Conservation (phyloP, 768 basidiomycete genomes). For the Lactarius pseudohatsudake region DNA sequence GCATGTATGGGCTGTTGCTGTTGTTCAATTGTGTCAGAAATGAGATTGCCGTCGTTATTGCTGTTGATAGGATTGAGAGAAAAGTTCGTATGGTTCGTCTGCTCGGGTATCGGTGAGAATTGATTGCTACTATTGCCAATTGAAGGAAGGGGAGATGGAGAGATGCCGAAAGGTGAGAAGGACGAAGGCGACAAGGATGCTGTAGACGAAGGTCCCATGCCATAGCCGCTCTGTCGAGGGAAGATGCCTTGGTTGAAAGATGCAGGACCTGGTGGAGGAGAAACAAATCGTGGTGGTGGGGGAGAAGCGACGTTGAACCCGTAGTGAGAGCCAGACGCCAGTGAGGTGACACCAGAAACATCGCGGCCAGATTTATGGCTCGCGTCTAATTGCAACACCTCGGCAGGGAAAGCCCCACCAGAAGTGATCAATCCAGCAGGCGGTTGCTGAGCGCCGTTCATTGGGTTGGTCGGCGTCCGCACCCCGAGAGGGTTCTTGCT, state of each 20-base stretch:
- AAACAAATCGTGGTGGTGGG: slow-evolving; percentile 40
- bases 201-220: slow-evolving; percentile 30
- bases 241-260: slow-evolving; percentile 26
- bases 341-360: slow-evolving; percentile 36
- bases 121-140: slow-evolving; percentile 29
- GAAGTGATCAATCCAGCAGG: slow-evolving; percentile 22
- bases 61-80: slow-evolving; percentile 28
- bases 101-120: slow-evolving; percentile 33
- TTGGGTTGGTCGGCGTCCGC: slow-evolving; percentile 65
- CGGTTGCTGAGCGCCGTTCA: slow-evolving; percentile 33
- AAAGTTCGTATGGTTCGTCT: slow-evolving; percentile 28
- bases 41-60: slow-evolving; percentile 30
- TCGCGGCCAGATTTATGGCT: slow-evolving; percentile 33
- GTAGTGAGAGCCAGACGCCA: slow-evolving; percentile 34
- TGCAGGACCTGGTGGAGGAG: slow-evolving; percentile 36
- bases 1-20: slow-evolving; percentile 28
- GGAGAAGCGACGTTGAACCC: slow-evolving; percentile 38
- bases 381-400: slow-evolving; percentile 28
- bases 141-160: slow-evolving; percentile 34
- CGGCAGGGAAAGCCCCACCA: slow-evolving; percentile 23
- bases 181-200: slow-evolving; percentile 30
- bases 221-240: slow-evolving; percentile 32
- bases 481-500: slow-evolving; percentile 98
- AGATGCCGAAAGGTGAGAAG: slow-evolving; percentile 41
- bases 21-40: slow-evolving; percentile 30